Percentiles rank a stretch among this genome's conserved stretches.
Evolutionary conservation across 192 early-diverging fungal genomes (phyloP).

Genomic region (Obelidium mucronatum): DNA sequence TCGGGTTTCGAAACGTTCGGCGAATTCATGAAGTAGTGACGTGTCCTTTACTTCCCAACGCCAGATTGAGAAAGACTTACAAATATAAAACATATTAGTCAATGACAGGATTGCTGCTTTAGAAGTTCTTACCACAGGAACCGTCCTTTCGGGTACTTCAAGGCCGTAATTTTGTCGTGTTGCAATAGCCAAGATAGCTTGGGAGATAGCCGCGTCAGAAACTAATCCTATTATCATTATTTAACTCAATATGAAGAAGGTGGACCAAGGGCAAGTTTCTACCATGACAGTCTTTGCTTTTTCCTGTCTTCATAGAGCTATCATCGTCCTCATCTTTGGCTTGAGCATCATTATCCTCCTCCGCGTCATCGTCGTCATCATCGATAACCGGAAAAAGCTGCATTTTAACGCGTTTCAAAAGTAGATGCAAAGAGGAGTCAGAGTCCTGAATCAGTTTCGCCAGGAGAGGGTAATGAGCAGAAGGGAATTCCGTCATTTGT

Average conservation of each 20-base stretch:
- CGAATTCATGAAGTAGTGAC: constrained; percentile 1
- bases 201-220: constrained; percentile 2
- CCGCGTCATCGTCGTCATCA: constrained; percentile 13
- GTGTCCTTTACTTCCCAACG: constrained; percentile 26
- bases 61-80: constrained; percentile 8
- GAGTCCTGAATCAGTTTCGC: constrained; percentile 23
- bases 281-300: too few species aligned
- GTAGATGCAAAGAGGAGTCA: background rate
- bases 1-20: background rate
- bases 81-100: too few species aligned
- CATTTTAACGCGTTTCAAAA: background rate
- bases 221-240: too few species aligned
- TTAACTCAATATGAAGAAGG: too few species aligned
- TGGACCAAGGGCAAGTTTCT: too few species aligned
- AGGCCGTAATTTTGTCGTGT: constrained; percentile 18
- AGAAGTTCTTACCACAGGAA: too few species aligned
- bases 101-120: too few species aligned
- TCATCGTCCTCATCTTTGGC: background rate
- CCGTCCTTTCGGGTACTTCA: background rate
- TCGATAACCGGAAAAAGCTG: constrained; percentile 17
- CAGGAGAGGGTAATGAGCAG: constrained; percentile 13
- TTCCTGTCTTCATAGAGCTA: too few species aligned
- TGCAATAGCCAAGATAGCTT: constrained; percentile 12
- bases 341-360: background rate
- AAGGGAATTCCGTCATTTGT: background rate